Evolutionary conservation across 345 rosid genomes (phyloP).

Genomic region (Heritiera fomes): DNA sequence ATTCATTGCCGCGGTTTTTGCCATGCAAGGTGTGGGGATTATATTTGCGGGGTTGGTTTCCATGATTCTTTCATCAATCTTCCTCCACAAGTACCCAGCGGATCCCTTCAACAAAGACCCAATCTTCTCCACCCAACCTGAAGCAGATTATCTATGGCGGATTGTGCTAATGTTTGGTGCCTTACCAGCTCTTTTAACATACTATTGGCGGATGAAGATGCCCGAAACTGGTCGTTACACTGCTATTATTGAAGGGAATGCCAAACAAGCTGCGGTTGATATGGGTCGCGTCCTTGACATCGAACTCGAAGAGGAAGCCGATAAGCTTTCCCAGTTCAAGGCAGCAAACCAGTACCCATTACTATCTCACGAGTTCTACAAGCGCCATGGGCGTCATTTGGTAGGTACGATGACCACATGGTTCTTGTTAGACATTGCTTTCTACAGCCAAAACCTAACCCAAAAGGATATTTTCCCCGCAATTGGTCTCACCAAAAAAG

Average conservation of each 20-base stretch:
- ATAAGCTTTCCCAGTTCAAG: constrained; percentile 31
- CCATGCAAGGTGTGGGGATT: constrained; percentile 63
- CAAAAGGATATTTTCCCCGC: constrained; percentile 60
- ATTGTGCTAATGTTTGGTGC: constrained; percentile 61
- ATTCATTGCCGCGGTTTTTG: constrained; percentile 62
- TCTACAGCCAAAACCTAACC: constrained; percentile 55
- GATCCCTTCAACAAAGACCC: neutral
- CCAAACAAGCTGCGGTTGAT: constrained; percentile 53
- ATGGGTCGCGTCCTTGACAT: constrained; percentile 51
- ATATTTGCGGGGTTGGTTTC: constrained; percentile 52
- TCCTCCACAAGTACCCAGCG: constrained; percentile 17
- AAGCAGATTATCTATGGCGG: constrained; percentile 55
- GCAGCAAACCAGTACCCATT: constrained; percentile 31
- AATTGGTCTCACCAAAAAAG: constrained; percentile 25
- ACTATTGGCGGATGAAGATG: constrained; percentile 62
- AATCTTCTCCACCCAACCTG: constrained; percentile 41
- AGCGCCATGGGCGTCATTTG: constrained; percentile 47
- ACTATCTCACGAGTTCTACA: constrained; percentile 42
- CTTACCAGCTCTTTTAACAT: constrained; percentile 47
- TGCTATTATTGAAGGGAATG: constrained; percentile 54
- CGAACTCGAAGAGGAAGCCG: constrained; percentile 38
- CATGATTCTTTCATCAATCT: constrained; percentile 36
- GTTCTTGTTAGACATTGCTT: constrained; percentile 62
- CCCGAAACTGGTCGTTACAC: constrained; percentile 67
- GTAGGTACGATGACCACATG: constrained; percentile 51